Base-by-base conservation (phyloP, 169 alveolate genomes). In the Cryptosporidium tyzzeri region DNA sequence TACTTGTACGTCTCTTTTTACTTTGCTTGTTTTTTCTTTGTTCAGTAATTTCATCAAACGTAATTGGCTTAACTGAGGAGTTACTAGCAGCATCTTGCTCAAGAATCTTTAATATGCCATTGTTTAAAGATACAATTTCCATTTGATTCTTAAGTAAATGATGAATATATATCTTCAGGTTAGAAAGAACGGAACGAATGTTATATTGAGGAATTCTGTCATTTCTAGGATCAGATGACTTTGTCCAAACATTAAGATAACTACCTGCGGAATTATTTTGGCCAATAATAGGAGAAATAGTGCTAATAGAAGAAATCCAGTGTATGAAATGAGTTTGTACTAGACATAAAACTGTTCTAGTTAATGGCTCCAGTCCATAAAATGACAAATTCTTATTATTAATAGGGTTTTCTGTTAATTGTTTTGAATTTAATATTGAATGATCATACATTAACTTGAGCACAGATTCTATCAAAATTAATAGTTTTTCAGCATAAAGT, bases 401-500 rank as follows among this genome's bases (percentile, higher is more conserved):
- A 10, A 9, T 26, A 41, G 5, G 37, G 23, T 0, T 62, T 31
- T 65, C 26, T 1, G 61, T 5, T 55, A 16, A 1, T 55, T 55
- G 29, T 6, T 62, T 59, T n/a, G 61, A 18, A 29, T 23, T 39
- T 14, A 39, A 33, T 21, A 45, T 8, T 41, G 89, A 61, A 33
- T 80, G 80, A 16, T 59, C 65, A 69, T 89, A 91, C 71, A 92
- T 91, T 16, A 85, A 67, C 44, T 35, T 92, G 39, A 92, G 29
- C 50, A 91, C 91, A 0, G 84, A 70, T 86, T 92, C 92, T 26
- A 89, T 68, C 51, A 86, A 89, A 68, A 70, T 51, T 44, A 92
- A 61, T 18, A 92, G 67, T 70, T 89, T 92, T 86, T 92, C 92
- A 23, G 94, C 94, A 89, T 92, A 92, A n/a, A 80, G 71, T 84